phyloP scores from a whole-genome alignment of 176 grass and related monocot species.

The Triticum urartu region DNA sequence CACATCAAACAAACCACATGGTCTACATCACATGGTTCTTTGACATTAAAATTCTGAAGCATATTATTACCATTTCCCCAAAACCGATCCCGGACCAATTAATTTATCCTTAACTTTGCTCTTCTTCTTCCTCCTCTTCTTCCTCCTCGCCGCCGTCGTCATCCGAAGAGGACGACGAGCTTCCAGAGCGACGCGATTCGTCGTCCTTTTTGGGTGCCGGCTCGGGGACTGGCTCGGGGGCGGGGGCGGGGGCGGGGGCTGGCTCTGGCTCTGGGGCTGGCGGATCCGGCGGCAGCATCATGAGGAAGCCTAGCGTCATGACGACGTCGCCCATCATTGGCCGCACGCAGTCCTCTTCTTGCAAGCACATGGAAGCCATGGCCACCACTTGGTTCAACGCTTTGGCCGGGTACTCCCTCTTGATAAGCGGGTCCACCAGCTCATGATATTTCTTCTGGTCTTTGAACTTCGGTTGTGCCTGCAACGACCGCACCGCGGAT shows the following conservation, averaged over 20 bases:
- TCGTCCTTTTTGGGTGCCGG: constrained; percentile 6
- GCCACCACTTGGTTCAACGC: constrained; percentile 83
- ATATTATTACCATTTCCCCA: not conserved
- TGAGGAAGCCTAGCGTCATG: constrained; percentile 83
- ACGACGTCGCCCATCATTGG: constrained; percentile 83
- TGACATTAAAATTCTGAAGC: not conserved
- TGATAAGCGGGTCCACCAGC: constrained; percentile 78
- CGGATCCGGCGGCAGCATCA: constrained; percentile 23
- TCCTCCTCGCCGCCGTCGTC: not conserved
- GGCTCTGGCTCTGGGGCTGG: constrained; percentile 3
- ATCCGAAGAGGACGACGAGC: constrained; percentile 23
- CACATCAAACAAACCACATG: constrained; percentile 12
- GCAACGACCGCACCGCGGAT: constrained; percentile 4
- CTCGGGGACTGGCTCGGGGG: not conserved
- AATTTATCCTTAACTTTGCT: constrained; percentile 12
- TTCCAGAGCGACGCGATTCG: not conserved
- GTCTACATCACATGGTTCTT: not conserved
- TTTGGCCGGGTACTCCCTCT: constrained; percentile 62
- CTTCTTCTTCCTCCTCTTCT: not conserved
- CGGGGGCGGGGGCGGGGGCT: not conserved
- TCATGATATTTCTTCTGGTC: constrained; percentile 87
- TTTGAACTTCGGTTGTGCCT: constrained; percentile 85
- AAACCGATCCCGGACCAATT: not conserved
- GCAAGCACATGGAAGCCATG: constrained; percentile 93
- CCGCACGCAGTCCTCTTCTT: constrained; percentile 79